Percentiles rank a stretch among this genome's conserved stretches.
Evolutionary conservation across 2,329 filamentous ascomycete species (phyloP).

Genomic region (Diaporthe sp.): DNA sequence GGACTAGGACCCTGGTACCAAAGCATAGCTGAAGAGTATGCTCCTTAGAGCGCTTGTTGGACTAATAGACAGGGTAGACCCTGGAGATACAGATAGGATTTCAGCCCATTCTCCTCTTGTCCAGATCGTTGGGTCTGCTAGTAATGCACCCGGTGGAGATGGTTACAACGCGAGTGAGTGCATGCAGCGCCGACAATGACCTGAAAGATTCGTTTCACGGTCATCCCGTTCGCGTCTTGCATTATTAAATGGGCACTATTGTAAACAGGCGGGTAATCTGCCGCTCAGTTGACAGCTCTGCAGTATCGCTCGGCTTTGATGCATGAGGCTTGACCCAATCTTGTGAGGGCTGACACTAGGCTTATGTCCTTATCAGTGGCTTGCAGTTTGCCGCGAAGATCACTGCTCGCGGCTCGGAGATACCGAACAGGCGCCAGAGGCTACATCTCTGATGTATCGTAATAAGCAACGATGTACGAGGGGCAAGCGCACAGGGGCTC

Average conservation of each 20-base stretch:
- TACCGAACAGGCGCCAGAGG: neutral
- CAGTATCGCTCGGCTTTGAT: neutral
- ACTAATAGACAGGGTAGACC: neutral
- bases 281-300: neutral
- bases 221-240: neutral
- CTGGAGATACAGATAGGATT: slow-evolving; percentile 1
- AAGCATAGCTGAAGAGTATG: neutral
- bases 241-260: neutral
- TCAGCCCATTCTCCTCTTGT: neutral
- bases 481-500: neutral
- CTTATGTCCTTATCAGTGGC: neutral
- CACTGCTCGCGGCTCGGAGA: neutral
- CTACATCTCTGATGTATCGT: neutral
- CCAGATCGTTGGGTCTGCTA: slow-evolving; percentile 20
- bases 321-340: neutral
- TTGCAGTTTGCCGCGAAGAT: neutral
- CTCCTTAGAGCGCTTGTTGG: neutral
- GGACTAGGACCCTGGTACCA: neutral
- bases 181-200: neutral
- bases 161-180: neutral
- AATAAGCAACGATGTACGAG: neutral
- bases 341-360: neutral
- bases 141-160: neutral
- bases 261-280: neutral
- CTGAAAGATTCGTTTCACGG: neutral